Evolutionary conservation across 768 basidiomycete species (phyloP).

Genomic region (Lactarius hengduanensis): DNA sequence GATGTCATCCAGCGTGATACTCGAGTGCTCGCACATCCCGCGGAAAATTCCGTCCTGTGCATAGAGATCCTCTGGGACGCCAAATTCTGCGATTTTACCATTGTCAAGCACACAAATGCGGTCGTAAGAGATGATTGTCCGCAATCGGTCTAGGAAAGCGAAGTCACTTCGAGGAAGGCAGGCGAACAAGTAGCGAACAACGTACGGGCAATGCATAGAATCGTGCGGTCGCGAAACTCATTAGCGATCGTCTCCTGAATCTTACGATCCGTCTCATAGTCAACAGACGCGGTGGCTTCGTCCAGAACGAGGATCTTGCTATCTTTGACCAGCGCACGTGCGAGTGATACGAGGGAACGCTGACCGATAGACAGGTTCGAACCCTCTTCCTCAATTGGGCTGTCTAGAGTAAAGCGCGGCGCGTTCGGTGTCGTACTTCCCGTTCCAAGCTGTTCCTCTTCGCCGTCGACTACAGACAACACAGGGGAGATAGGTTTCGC

Average conservation of each 20-base stretch:
- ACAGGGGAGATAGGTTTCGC: conserved; percentile 31
- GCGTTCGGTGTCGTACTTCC: not conserved
- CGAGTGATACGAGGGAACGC: conserved; percentile 82
- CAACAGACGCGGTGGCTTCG: conserved; percentile 88
- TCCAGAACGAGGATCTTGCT: conserved; percentile 83
- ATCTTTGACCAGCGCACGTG: conserved; percentile 85
- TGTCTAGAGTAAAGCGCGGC: conserved; percentile 75
- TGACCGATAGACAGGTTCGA: conserved; percentile 77
- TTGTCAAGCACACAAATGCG: conserved; percentile 85
- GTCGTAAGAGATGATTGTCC: conserved; percentile 87
- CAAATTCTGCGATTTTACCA: conserved; percentile 82
- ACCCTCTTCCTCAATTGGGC: conserved; percentile 82
- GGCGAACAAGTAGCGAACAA: conserved; percentile 15
- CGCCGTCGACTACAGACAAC: conserved; percentile 35
- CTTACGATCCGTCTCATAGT: conserved; percentile 85
- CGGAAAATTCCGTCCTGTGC: conserved; percentile 66
- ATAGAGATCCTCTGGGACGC: conserved; percentile 70
- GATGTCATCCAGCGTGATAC: conserved; percentile 72
- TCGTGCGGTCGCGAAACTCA: conserved; percentile 81
- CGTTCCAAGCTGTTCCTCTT: conserved; percentile 38
- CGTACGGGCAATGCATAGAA: conserved; percentile 85
- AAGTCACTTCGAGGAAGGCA: not conserved
- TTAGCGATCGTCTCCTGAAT: conserved; percentile 88
- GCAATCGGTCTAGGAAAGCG: conserved; percentile 59
- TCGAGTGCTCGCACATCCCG: conserved; percentile 81